phyloP scores from a whole-genome alignment of 768 basidiomycete species.

The Leccinum obscurum region DNA sequence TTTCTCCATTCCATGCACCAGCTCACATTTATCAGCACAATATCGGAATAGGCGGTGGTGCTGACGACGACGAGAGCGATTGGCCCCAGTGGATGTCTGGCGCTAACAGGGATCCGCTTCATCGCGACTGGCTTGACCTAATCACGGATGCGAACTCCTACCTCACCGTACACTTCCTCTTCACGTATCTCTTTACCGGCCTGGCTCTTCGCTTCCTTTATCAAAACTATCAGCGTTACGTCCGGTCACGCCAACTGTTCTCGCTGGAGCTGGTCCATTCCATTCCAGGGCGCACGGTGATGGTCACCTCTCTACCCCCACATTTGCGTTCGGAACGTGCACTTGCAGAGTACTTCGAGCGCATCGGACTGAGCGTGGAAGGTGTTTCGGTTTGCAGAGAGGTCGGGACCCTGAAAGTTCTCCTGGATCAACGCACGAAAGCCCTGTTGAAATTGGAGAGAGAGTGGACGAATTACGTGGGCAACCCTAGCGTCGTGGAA shows the following conservation, averaged over 20 bases:
- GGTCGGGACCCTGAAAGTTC: constrained; percentile 64
- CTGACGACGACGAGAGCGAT: constrained; percentile 40
- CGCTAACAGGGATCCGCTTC: constrained; percentile 33
- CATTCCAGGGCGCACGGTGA: constrained; percentile 89
- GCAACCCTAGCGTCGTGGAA: constrained; percentile 87
- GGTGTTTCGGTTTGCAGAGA: constrained; percentile 89
- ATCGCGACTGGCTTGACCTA: constrained; percentile 78
- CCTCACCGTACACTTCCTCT: constrained; percentile 83
- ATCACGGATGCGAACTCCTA: constrained; percentile 90
- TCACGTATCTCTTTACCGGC: constrained; percentile 92
- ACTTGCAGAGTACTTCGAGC: constrained; percentile 92
- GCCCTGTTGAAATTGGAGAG: constrained; percentile 77
- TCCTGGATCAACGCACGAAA: constrained; percentile 79
- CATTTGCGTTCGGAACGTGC: constrained; percentile 84
- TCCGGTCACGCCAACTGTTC: constrained; percentile 90
- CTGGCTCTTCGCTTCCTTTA: constrained; percentile 85
- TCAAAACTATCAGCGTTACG: constrained; percentile 85
- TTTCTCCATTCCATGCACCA: neutral
- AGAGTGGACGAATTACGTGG: constrained; percentile 90
- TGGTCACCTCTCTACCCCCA: constrained; percentile 81
- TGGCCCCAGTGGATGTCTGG: constrained; percentile 43
- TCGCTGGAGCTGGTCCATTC: constrained; percentile 94
- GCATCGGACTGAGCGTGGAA: constrained; percentile 84
- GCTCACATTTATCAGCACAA: constrained; percentile 52
- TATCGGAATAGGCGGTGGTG: constrained; percentile 61